A percentile compares a stretch with the other conserved stretches of the same genome.
Conservation (phyloP, 164 flowering plant species). For the Sextonia rubra region DNA sequence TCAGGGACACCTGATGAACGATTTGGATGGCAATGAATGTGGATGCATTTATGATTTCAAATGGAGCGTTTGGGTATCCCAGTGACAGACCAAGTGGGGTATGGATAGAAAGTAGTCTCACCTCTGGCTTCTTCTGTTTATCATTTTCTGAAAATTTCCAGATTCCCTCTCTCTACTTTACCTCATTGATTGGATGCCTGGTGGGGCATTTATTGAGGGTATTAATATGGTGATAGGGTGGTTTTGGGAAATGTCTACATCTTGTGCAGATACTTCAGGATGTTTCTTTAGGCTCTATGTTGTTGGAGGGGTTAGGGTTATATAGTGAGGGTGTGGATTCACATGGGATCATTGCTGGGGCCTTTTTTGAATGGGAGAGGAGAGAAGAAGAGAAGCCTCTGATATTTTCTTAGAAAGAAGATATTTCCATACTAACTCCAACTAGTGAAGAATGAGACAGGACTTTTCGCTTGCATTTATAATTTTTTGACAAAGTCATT, state of each 20-base stretch:
- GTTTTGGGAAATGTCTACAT: neutral
- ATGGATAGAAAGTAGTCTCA: neutral
- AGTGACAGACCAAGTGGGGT: neutral
- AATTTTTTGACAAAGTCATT: too few species aligned
- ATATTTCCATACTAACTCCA: too few species aligned
- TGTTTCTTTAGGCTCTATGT: neutral
- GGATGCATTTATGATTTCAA: neutral
- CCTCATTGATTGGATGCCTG: neutral
- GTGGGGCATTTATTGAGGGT: neutral
- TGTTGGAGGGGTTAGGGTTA: neutral
- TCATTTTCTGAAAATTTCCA: neutral
- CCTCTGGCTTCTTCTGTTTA: neutral
- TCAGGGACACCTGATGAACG: too few species aligned
- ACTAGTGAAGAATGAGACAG: too few species aligned
- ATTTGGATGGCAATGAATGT: too few species aligned
- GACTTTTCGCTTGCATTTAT: too few species aligned
- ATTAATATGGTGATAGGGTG: neutral
- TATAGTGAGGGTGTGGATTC: neutral
- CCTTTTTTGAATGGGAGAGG: too few species aligned
- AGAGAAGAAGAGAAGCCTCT: too few species aligned
- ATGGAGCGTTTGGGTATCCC: neutral
- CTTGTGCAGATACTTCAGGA: neutral
- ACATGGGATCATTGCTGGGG: too few species aligned
- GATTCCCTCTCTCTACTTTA: neutral
- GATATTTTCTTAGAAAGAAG: too few species aligned